phyloP scores from a whole-genome alignment of 148 eudicot genomes.

The Tetragonia tetragonoides region DNA sequence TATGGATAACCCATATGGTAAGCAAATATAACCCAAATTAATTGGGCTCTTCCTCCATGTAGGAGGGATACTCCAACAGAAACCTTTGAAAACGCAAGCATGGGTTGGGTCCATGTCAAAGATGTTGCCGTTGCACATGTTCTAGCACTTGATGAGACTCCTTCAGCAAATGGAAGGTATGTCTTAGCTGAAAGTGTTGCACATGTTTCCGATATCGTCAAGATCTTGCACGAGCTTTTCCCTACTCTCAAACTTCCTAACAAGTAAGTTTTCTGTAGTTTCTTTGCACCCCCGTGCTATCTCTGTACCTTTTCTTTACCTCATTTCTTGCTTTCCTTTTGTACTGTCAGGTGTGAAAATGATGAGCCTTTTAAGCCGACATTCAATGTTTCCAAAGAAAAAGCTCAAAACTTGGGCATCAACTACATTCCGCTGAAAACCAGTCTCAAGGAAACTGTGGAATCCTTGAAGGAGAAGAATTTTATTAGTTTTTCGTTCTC shows the following conservation, averaged over 20 bases:
- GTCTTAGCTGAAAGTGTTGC: slow-evolving; percentile 44
- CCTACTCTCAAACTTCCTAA: slow-evolving; percentile 59
- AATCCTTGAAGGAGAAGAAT: slow-evolving; percentile 52
- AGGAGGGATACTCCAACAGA: too few species aligned
- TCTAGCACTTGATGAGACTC: slow-evolving; percentile 48
- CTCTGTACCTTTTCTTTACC: not conserved
- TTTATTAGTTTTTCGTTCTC: too few species aligned
- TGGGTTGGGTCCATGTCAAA: slow-evolving; percentile 54
- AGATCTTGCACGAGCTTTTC: slow-evolving; percentile 48
- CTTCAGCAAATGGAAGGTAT: slow-evolving; percentile 60
- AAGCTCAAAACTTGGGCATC: slow-evolving; percentile 39
- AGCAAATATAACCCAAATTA: too few species aligned
- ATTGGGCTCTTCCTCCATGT: too few species aligned
- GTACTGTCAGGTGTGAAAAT: slow-evolving; percentile 42
- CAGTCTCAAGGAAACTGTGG: slow-evolving; percentile 48
- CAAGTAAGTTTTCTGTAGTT: slow-evolving; percentile 40
- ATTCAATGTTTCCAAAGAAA: slow-evolving; percentile 42
- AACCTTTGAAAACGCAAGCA: not conserved
- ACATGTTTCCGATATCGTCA: slow-evolving; percentile 43
- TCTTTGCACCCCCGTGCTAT: slow-evolving; percentile 2
- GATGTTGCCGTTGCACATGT: slow-evolving; percentile 64
- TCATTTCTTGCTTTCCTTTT: not conserved
- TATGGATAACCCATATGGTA: too few species aligned
- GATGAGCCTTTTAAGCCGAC: slow-evolving; percentile 33
- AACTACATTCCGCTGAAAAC: slow-evolving; percentile 37